A percentile compares a stretch with the other conserved stretches of the same genome.
Conservation (phyloP, 2,329 filamentous ascomycete genomes). For the Rugonectria rugulosa region DNA sequence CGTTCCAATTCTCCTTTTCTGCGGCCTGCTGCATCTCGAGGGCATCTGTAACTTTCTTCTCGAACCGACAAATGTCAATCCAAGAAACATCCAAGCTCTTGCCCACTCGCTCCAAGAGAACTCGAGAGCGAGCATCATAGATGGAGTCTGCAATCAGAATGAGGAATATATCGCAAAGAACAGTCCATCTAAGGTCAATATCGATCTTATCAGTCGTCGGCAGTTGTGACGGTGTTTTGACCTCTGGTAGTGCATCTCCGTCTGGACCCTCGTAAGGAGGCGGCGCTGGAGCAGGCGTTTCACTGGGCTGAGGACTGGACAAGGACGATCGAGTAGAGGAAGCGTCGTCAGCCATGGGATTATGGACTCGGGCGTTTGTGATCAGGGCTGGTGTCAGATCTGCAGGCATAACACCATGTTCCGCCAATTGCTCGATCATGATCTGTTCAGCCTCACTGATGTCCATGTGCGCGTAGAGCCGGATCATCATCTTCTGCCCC, state of each 20-base stretch:
- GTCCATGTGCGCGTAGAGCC: conserved; percentile 95
- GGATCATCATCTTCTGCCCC: conserved; percentile 98
- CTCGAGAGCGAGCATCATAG: conserved; percentile 89
- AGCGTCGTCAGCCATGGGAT: conserved; percentile 75
- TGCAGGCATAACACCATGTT: conserved; percentile 85
- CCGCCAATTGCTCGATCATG: conserved; percentile 97
- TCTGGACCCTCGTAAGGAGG: conserved; percentile 70
- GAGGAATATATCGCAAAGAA: conserved; percentile 94
- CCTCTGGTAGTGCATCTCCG: conserved; percentile 76
- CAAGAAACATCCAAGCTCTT: conserved; percentile 81
- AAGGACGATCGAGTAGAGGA: conserved; percentile 22
- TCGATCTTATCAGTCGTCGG: conserved; percentile 85
- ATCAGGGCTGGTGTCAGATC: conserved; percentile 89
- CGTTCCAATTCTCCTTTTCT: conserved; percentile 97
- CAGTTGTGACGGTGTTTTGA: conserved; percentile 83
- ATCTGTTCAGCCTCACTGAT: conserved; percentile 90
- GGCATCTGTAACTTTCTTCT: conserved; percentile 95
- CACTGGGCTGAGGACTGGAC: conserved; percentile 45
- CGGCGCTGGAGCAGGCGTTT: conserved; percentile 58
- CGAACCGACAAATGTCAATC: conserved; percentile 95
- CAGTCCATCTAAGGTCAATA: conserved; percentile 96
- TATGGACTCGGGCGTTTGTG: conserved; percentile 91
- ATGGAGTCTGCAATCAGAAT: conserved; percentile 95
- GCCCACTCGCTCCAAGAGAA: conserved; percentile 84
- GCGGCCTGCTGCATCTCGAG: conserved; percentile 97